Evolutionary conservation across 306 rosid genomes (phyloP).

Genomic region (Prunus campanulata): DNA sequence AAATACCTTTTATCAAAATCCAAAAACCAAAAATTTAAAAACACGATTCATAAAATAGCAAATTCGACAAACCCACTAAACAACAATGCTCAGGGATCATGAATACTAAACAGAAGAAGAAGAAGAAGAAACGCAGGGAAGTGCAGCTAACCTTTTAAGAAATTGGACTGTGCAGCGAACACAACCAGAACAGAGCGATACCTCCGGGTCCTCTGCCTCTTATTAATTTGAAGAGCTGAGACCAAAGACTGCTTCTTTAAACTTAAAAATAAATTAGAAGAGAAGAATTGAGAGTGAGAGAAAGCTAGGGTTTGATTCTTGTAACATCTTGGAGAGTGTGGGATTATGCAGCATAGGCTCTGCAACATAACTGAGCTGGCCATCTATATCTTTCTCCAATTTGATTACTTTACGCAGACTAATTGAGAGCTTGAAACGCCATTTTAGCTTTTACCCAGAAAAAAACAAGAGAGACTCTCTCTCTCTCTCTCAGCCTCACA

Average conservation of each 20-base stretch:
- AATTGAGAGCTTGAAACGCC: neutral
- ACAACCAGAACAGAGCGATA: constrained; percentile 42
- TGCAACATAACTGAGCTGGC: constrained; percentile 39
- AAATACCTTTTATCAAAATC: neutral
- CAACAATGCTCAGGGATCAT: neutral
- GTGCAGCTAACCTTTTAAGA: constrained; percentile 58
- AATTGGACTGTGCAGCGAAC: constrained; percentile 59
- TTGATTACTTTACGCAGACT: neutral
- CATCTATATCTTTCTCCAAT: constrained; percentile 29
- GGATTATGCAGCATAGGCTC: constrained; percentile 24
- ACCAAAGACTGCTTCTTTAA: constrained; percentile 40
- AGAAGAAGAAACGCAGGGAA: neutral
- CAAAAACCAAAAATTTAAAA: neutral
- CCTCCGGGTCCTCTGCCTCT: constrained; percentile 33
- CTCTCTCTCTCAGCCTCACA: constrained; percentile 20
- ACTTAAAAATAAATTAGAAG: constrained; percentile 42
- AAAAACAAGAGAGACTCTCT: neutral
- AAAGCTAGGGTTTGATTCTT: constrained; percentile 31
- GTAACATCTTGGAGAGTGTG: constrained; percentile 24
- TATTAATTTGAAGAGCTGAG: constrained; percentile 23
- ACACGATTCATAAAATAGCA: constrained; percentile 5
- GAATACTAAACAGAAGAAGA: neutral
- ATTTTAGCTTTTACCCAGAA: neutral
- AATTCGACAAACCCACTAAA: constrained; percentile 18
- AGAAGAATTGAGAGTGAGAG: constrained; percentile 42